Base-by-base conservation (phyloP, 2,329 filamentous ascomycete genomes). In the Diaporthe caulivora region DNA sequence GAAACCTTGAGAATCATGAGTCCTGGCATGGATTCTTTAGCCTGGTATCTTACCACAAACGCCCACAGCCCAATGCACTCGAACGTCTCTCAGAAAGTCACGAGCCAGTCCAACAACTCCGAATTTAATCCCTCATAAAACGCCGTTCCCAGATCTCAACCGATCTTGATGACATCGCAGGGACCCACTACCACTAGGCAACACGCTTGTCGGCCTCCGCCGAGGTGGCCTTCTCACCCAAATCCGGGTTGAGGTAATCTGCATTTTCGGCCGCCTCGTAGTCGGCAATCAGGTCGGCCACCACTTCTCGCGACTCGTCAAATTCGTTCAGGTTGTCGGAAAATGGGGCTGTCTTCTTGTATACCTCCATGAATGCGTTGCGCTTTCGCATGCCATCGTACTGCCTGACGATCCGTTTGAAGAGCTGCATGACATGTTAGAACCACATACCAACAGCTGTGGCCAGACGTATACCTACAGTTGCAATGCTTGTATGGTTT, bases 401-500 rank as follows among this genome's bases (percentile, higher is more conserved):
- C 81, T 97, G 96, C 76, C 91, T 90, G 18, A 98, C 90, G 76
- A 98, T 98, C 57, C 96, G 92, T 83, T 97, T 98, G 87, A 99
- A 99, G 13, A 99, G 89, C 85, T 93, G 76, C 29, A 54, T 24
- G 8, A 8, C n/a, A 55, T 17, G 29, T 69, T 26, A 71, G 62
- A 55, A 31, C 75, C 55, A 75, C 13, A 11, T 3, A 44, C 60
- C 29, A 54, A 24, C 7, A 34, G 34, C 24, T 7, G 53, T 13
- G 9, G 26, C 13, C 1, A 40, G 31, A 18, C 17, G 15, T 17
- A 29, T 44, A 83, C 89, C 79, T 86, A 92, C 91, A 31, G 97
- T 98, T 60, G 96, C 94, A 78, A 99, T 97, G 76, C 95, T 97
- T 0, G 97, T 99, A 82, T 99, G 97, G 81, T 99, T 99, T 17